Percentiles rank a stretch among this genome's conserved stretches.
Conservation (phyloP, 2,329 filamentous ascomycete genomes). For the Diaporthe capsici region DNA sequence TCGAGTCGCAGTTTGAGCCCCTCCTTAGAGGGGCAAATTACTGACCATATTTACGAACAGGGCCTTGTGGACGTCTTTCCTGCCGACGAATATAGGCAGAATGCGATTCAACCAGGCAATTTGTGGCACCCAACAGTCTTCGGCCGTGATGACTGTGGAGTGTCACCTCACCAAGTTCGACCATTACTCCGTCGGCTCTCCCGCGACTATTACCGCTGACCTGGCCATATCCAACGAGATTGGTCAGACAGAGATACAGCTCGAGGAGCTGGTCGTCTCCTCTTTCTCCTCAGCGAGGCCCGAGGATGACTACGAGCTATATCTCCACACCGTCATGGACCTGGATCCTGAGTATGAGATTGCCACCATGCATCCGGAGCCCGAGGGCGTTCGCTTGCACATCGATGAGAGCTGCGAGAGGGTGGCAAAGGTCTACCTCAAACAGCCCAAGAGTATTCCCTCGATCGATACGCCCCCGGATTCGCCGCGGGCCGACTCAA, state of each 20-base stretch:
- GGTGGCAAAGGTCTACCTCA: conserved; percentile 51
- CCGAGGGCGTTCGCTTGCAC: background rate
- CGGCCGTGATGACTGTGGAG: conserved; percentile 48
- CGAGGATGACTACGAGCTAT: conserved; percentile 53
- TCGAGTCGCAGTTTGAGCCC: too few relatives aligned
- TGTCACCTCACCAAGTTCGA: conserved; percentile 50
- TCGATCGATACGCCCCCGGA: conserved; percentile 25
- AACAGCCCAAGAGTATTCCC: background rate
- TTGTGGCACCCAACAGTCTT: conserved; percentile 39
- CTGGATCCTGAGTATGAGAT: conserved; percentile 59
- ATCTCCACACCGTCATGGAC: conserved; percentile 53
- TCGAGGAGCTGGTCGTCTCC: conserved; percentile 52
- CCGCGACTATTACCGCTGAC: conserved; percentile 54
- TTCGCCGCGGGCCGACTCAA: background rate
- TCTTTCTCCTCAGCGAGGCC: conserved; percentile 50
- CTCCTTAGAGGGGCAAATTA: background rate
- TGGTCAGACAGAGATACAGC: conserved; percentile 51
- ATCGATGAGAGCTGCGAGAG: conserved; percentile 54
- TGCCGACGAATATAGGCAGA: conserved; percentile 53
- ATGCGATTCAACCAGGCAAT: conserved; percentile 55
- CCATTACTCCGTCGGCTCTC: conserved; percentile 43
- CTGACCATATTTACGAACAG: conserved; percentile 40
- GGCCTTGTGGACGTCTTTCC: conserved; percentile 59
- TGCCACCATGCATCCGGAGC: conserved; percentile 38
- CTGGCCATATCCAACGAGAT: conserved; percentile 51